phyloP scores from a whole-genome alignment of 352 stramenopile species.

The Phytophthora crassamura region DNA sequence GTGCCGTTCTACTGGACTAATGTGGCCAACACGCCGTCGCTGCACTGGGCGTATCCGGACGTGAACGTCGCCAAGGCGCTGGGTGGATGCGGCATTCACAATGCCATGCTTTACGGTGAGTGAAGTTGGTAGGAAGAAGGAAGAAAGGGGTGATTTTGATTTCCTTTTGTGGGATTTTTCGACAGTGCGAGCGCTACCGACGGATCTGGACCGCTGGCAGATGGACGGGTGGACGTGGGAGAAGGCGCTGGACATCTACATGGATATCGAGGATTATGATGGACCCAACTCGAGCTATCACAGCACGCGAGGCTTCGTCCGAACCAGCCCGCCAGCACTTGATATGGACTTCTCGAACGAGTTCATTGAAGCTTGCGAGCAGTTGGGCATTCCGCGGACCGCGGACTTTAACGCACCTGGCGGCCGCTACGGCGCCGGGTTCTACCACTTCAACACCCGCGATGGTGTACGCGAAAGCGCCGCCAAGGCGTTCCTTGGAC shows the following conservation, averaged over 20 bases:
- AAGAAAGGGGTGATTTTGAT: background rate
- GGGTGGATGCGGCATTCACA: conserved; percentile 90
- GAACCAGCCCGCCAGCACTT: conserved; percentile 52
- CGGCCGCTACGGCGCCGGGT: conserved; percentile 71
- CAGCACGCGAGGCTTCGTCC: conserved; percentile 57
- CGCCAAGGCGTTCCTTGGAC: conserved; percentile 71
- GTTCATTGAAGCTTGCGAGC: conserved; percentile 61
- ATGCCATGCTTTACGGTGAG: conserved; percentile 91
- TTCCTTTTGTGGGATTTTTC: background rate
- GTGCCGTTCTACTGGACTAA: conserved; percentile 88
- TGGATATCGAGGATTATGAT: conserved; percentile 79
- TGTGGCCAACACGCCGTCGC: conserved; percentile 67
- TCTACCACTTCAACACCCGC: conserved; percentile 90
- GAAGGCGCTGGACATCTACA: conserved; percentile 73
- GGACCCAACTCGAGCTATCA: conserved; percentile 64
- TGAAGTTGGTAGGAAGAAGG: background rate
- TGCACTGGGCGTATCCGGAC: conserved; percentile 83
- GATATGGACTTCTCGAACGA: conserved; percentile 45
- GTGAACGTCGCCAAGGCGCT: conserved; percentile 87
- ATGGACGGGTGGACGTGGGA: conserved; percentile 81
- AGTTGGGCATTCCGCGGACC: conserved; percentile 62
- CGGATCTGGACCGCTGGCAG: conserved; percentile 80
- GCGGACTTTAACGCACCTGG: conserved; percentile 86
- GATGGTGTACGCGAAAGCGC: conserved; percentile 86
- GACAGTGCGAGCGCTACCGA: conserved; percentile 69